Evolutionary conservation across 2,329 filamentous ascomycete genomes (phyloP).

Genomic region (Alternaria conjuncta): DNA sequence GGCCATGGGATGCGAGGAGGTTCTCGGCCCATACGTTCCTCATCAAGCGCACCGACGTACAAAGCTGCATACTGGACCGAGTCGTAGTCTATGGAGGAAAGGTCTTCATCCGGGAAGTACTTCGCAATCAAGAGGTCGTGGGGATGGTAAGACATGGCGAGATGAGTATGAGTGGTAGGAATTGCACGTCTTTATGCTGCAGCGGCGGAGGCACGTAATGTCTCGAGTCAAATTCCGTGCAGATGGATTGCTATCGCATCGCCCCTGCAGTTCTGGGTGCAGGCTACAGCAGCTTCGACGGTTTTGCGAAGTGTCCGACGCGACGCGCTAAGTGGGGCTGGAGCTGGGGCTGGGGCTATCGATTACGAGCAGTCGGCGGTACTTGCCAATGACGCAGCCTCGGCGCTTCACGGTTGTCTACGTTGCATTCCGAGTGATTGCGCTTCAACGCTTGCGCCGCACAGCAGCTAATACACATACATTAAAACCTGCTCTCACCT

Average conservation of each 20-base stretch:
- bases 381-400: constrained; percentile 7
- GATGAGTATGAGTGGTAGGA: not conserved
- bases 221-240: not conserved
- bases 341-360: constrained; percentile 1
- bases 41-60: not conserved
- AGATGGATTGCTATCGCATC: not conserved
- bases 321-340: not conserved
- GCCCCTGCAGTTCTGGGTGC: not conserved
- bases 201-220: not conserved
- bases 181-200: too few species aligned
- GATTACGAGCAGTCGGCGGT: constrained; percentile 7
- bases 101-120: constrained; percentile 1
- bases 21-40: not conserved
- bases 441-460: not conserved
- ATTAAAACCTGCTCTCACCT: not conserved
- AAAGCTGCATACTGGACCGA: not conserved
- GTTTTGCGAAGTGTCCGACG: not conserved
- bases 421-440: constrained; percentile 10
- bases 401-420: constrained; percentile 4
- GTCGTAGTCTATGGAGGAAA: not conserved
- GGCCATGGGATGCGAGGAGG: not conserved
- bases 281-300: not conserved
- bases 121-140: not conserved
- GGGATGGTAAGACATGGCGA: not conserved
- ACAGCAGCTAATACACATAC: not conserved